phyloP scores from a whole-genome alignment of 495 filamentous ascomycete genomes.

The Podospora fimiseda region DNA sequence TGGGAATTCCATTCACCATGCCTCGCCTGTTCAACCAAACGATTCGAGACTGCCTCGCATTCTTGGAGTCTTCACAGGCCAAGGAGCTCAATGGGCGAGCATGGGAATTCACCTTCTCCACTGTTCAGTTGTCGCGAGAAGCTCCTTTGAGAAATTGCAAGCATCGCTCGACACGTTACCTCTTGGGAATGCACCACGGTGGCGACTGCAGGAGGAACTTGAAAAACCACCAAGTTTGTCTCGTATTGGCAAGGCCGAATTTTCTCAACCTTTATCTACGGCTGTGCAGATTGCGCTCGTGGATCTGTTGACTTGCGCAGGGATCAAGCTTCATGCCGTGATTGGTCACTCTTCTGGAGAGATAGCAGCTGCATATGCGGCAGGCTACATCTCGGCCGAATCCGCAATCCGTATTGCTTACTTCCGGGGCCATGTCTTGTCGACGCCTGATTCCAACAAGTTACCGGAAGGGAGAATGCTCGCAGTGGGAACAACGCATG shows the following conservation, averaged over 20 bases:
- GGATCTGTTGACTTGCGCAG: conserved; percentile 43
- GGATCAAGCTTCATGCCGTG: conserved; percentile 38
- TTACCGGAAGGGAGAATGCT: conserved; percentile 47
- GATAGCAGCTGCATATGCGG: conserved; percentile 46
- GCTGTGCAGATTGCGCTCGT: conserved; percentile 45
- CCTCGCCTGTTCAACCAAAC: not conserved
- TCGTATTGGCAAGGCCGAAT: conserved; percentile 24
- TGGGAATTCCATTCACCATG: not conserved
- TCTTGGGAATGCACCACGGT: not conserved
- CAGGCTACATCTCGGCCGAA: conserved; percentile 27
- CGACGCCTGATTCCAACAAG: conserved; percentile 34
- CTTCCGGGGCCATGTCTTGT: conserved; percentile 17
- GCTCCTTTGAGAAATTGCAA: not conserved
- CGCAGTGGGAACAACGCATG: conserved; percentile 36
- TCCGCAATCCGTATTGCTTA: conserved; percentile 22
- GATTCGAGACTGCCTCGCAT: conserved; percentile 1
- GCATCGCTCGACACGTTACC: not conserved
- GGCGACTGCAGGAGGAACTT: conserved; percentile 5
- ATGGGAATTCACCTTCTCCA: conserved; percentile 4
- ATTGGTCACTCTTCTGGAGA: conserved; percentile 59
- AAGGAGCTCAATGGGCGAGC: conserved; percentile 6
- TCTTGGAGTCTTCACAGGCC: conserved; percentile 12
- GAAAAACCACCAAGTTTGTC: conserved; percentile 2
- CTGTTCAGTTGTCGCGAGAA: not conserved
- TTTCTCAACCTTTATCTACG: conserved; percentile 45